Evolutionary conservation across 352 stramenopile genomes (phyloP), one percentile per base, ranked within the genome.

Genomic region (Pythium grandisporangium): DNA sequence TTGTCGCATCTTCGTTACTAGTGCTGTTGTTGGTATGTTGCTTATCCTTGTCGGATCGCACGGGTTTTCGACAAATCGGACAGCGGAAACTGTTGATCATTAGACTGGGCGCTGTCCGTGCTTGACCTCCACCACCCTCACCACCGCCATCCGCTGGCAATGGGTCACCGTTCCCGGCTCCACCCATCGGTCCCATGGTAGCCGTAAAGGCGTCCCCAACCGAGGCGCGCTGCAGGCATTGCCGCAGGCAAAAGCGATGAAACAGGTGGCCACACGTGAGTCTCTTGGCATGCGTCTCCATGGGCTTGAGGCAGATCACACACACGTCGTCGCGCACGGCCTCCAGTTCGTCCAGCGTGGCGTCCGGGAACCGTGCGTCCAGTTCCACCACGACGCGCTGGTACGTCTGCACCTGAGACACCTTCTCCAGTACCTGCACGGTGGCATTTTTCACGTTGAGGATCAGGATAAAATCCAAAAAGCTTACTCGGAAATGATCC

Each of bases 391-490:
- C 72, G 20, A 85, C 63, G 37, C 75, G 66, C 19, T 86, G 68
- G 44, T 86, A 86, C 19, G 76, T 41, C 26, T 82, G 75, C 1
- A 85, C 69, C 24, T 80, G 64, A 27, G 75, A 81, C 29, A 70
- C 32, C 46, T 85, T 84, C 39, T 84, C 70, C 21, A 86, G 47
- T 7, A 89, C 42, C 17, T 72, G 48, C 16, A 84, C 61, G 0
- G 71, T 86, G 10, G 76, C 72, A 25, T 82, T 86, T 52, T 89
- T 89, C n/a, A 89, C 72, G 24, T 84, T 86, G 16, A 89, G 42
- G 30, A 89, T 82, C 40, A 89, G 45, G 24, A 86, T 84, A 21
- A 89, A 72, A 40, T 89, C 76, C 24, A 86, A 64, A 33, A 89
- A 71, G 26, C 70, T 85, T 22, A 86, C 70, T 20, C 76, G 66